Evolutionary conservation across 495 filamentous ascomycete genomes (phyloP), one percentile per base, ranked within the genome.

Genomic region (Acidiella bohemica): DNA sequence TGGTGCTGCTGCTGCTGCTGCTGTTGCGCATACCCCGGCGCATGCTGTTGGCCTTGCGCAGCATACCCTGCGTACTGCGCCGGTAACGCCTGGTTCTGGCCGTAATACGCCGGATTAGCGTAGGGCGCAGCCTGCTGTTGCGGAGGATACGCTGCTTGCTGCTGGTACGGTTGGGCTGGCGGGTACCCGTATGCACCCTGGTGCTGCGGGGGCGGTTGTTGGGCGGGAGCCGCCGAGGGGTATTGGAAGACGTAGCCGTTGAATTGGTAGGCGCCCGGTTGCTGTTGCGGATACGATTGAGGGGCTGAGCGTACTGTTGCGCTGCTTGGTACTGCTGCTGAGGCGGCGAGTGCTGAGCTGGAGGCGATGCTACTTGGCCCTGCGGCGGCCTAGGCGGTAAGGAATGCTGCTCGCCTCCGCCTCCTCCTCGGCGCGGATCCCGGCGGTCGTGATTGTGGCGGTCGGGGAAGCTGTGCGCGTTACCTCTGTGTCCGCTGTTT

Each of bases 391-490:
- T 41, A 13, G 37, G 28, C 5, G 25, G 43, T 14, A 39, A 27
- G 13, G 26, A 12, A 4, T 43, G 33, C 23, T 40, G 41, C n/a
- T 23, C 35, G 1, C 20, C 20, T 12, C 19, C 13, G n/a, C n/a
- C n/a, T n/a, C 13, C 26, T 18, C 25, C 14, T 21, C 12, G 8
- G 22, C 21, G 26, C 41, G 11, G 18, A 14, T 34, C 32, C 32
- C 32, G 7, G 8, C 30, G 14, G 8, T 27, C 25, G n/a, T 27
- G 25, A 33, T 51, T 51, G 43, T 51, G 48, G 13, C 39, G 43
- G 18, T 51, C 48, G 19, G 48, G 48, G 18, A 47, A 51, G 39
- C 43, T 47, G 4, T 51, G 47, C 2, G 47, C 47, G 34, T 36
- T 36, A 32, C 47, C 47, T 38, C 43, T 22, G 26, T 42, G 36